Percentiles rank a stretch among this genome's conserved stretches.
These are phyloP conservation scores for Mycena rebaudengoi DNA, from an alignment of 768 basidiomycete species.

Conservation along the genomic window DNA sequence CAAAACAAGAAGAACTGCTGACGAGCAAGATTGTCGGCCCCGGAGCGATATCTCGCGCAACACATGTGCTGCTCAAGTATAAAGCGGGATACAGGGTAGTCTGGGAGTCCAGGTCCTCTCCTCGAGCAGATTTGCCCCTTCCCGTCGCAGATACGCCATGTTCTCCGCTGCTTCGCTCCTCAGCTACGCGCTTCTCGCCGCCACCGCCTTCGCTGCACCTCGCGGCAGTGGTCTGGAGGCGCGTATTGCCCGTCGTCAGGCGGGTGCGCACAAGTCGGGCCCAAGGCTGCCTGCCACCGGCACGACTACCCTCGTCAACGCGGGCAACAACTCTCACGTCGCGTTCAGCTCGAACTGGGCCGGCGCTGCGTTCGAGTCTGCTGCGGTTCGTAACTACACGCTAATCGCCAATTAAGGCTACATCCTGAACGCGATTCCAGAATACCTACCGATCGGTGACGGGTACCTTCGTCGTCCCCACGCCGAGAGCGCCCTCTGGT, in stretches of 20 bases:
- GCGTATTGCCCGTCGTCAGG: slow-evolving; percentile 14
- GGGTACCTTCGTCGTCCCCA: slow-evolving; percentile 43
- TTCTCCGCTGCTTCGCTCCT: slow-evolving; percentile 19
- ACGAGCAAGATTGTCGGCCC: too few relatives aligned
- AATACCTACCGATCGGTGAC: slow-evolving; percentile 45
- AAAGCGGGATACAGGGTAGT: neutral
- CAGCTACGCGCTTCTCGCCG: slow-evolving; percentile 21
- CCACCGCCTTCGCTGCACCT: slow-evolving; percentile 14
- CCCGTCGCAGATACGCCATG: slow-evolving; percentile 3
- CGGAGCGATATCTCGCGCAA: too few relatives aligned
- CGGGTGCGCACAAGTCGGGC: slow-evolving; percentile 3
- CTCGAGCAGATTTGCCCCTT: slow-evolving; percentile 15
- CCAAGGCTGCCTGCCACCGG: neutral
- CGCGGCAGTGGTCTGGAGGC: neutral
- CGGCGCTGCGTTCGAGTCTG: slow-evolving; percentile 40
- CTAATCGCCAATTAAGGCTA: too few relatives aligned
- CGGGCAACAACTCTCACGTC: slow-evolving; percentile 11
- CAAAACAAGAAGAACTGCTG: too few relatives aligned
- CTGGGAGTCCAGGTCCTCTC: slow-evolving; percentile 14
- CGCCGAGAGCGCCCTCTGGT: slow-evolving; percentile 28
- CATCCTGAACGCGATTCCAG: too few relatives aligned
- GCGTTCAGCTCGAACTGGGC: slow-evolving; percentile 47
- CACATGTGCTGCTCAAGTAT: too few relatives aligned
- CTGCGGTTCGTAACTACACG: too few relatives aligned
- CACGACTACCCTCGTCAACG: neutral